phyloP scores from a whole-genome alignment of 768 basidiomycete species.

The Trametes punicea region DNA sequence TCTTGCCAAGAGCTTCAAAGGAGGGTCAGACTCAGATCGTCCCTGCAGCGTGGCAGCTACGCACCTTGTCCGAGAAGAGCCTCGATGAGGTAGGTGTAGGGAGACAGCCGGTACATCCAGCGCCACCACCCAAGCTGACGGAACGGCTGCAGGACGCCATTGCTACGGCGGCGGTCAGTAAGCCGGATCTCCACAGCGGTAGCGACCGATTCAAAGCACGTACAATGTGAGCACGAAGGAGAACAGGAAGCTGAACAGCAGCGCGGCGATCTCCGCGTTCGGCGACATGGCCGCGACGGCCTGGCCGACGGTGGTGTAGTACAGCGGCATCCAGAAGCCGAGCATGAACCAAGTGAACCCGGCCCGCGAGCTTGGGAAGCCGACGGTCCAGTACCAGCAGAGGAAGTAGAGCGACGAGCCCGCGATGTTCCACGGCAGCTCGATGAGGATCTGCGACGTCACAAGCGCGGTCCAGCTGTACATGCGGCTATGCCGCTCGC shows the following conservation, averaged over 20 bases:
- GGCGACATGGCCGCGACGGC: slow-evolving; percentile 43
- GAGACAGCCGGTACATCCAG: slow-evolving; percentile 39
- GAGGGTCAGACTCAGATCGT: background rate
- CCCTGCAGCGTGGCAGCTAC: background rate
- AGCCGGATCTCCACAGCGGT: background rate
- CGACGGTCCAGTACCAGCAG: slow-evolving; percentile 50
- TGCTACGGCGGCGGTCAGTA: slow-evolving; percentile 26
- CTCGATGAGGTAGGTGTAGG: slow-evolving; percentile 39
- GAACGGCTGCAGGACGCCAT: slow-evolving; percentile 48
- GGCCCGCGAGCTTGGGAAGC: slow-evolving; percentile 35
- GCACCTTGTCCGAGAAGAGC: slow-evolving; percentile 44
- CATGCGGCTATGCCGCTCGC: slow-evolving; percentile 41
- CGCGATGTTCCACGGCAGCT: slow-evolving; percentile 43
- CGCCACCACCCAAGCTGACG: slow-evolving; percentile 41
- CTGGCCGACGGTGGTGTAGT: slow-evolving; percentile 41
- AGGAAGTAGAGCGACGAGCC: slow-evolving; percentile 40
- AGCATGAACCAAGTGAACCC: slow-evolving; percentile 40
- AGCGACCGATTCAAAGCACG: slow-evolving; percentile 18
- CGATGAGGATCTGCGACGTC: slow-evolving; percentile 36
- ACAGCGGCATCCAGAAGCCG: slow-evolving; percentile 40
- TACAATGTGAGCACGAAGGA: slow-evolving; percentile 43
- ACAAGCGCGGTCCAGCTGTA: slow-evolving; percentile 39
- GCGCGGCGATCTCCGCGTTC: slow-evolving; percentile 38
- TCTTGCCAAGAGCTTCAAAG: slow-evolving; percentile 46
- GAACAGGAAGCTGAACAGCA: slow-evolving; percentile 39